A percentile compares a stretch with the other conserved stretches of the same genome.
Conservation (phyloP, 2,329 filamentous ascomycete genomes). For the Truncatella angustata region DNA sequence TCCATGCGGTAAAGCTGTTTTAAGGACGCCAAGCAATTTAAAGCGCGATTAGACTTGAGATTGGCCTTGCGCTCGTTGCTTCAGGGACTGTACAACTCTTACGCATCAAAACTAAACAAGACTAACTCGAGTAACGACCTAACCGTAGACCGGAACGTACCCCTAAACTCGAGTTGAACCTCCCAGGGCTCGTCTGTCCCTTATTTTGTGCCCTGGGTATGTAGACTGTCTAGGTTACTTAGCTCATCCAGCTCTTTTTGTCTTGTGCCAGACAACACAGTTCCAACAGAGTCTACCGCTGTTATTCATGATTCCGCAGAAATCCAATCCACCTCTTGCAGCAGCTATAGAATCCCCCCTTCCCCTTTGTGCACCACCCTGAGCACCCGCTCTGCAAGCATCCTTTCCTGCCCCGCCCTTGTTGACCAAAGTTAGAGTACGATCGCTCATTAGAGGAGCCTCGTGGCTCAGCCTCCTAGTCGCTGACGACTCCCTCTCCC, state of each 20-base stretch:
- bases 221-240: no score
- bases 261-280: no score
- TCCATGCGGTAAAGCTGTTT: conserved; percentile 5
- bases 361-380: background rate
- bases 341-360: background rate
- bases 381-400: background rate
- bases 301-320: background rate
- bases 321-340: background rate
- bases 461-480: conserved; percentile 8
- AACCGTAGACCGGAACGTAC: no score
- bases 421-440: no score
- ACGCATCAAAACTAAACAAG: background rate
- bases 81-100: background rate
- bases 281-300: no score
- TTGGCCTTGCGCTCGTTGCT: background rate
- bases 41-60: conserved; percentile 4
- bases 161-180: no score
- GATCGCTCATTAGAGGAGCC: conserved; percentile 6
- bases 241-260: background rate
- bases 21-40: conserved; percentile 9
- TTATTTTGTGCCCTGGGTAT: background rate
- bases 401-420: conserved; percentile 4
- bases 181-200: background rate
- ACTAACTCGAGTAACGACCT: no score
- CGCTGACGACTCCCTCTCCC: conserved; percentile 7